A percentile compares a stretch with the other conserved stretches of the same genome.
Evolutionary conservation across 768 basidiomycete species (phyloP).

Genomic region (Rhizopogon vinicolor): DNA sequence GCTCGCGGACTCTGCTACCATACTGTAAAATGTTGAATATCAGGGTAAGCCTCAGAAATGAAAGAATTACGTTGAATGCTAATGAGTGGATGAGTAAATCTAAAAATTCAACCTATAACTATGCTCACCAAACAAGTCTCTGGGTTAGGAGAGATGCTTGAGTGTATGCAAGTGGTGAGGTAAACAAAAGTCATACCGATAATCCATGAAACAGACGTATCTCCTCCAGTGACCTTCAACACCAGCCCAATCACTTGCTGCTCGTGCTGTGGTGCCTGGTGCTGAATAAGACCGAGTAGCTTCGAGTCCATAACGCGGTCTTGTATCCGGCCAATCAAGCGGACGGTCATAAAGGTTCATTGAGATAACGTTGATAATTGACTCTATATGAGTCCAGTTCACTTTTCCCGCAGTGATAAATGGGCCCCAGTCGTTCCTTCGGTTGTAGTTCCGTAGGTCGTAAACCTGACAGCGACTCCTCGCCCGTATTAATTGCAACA

Average conservation of each 20-base stretch:
- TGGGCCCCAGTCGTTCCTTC: slow-evolving; percentile 55
- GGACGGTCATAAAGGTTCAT: slow-evolving; percentile 49
- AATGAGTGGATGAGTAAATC: background rate
- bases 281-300: slow-evolving; percentile 53
- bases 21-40: slow-evolving; percentile 9
- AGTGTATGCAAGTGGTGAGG: slow-evolving; percentile 38
- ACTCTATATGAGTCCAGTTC: slow-evolving; percentile 64
- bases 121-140: slow-evolving; percentile 22
- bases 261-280: slow-evolving; percentile 31
- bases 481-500: slow-evolving; percentile 32
- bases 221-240: slow-evolving; percentile 73
- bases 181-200: slow-evolving; percentile 41
- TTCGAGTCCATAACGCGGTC: slow-evolving; percentile 48
- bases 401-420: slow-evolving; percentile 37
- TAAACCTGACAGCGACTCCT: slow-evolving; percentile 58
- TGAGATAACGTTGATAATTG: slow-evolving; percentile 49
- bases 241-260: slow-evolving; percentile 63
- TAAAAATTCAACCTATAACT: background rate
- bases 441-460: slow-evolving; percentile 55
- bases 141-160: slow-evolving; percentile 3
- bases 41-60: background rate
- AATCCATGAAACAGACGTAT: slow-evolving; percentile 77
- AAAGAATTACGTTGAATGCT: slow-evolving; percentile 48
- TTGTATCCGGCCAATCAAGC: slow-evolving; percentile 27
- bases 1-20: slow-evolving; percentile 20